Percentiles rank a stretch among this genome's conserved stretches.
Evolutionary conservation across 441 rosid genomes (phyloP).

Genomic region (Pelargonium myrrhifolium): DNA sequence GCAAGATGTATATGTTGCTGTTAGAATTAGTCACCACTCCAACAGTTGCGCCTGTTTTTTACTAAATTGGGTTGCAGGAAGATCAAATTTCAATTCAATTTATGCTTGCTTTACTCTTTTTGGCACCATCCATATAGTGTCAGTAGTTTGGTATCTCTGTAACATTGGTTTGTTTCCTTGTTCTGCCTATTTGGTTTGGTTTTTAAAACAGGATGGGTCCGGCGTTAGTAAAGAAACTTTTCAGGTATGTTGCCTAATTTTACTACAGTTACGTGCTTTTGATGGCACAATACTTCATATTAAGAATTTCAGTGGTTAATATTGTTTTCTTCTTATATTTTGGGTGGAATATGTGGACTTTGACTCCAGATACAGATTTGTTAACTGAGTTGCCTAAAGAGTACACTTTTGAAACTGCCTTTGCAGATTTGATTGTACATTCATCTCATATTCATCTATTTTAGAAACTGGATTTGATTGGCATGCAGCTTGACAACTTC

Average conservation of each 20-base stretch:
- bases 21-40: too few species aligned
- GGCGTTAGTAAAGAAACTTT: conserved; percentile 24
- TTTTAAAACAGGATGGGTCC: conserved; percentile 48
- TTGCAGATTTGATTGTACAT: conserved; percentile 64
- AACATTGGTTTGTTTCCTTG: neutral
- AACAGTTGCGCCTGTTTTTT: too few species aligned
- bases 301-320: neutral
- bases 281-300: neutral
- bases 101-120: too few species aligned
- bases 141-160: too few species aligned
- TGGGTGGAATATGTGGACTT: conserved; percentile 70
- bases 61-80: too few species aligned
- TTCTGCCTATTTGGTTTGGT: too few species aligned
- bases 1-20: conserved; percentile 38
- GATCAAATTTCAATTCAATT: too few species aligned
- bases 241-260: conserved; percentile 33
- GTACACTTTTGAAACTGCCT: conserved; percentile 59
- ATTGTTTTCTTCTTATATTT: too few species aligned
- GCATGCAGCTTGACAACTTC: neutral
- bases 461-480: conserved; percentile 2
- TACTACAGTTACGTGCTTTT: too few species aligned
- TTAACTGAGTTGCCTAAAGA: conserved; percentile 52
- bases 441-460: neutral
- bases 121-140: too few species aligned
- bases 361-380: conserved; percentile 61